These are phyloP conservation scores for Acer saccharum DNA, from an alignment of 345 rosid species.

Conservation along the genomic window DNA sequence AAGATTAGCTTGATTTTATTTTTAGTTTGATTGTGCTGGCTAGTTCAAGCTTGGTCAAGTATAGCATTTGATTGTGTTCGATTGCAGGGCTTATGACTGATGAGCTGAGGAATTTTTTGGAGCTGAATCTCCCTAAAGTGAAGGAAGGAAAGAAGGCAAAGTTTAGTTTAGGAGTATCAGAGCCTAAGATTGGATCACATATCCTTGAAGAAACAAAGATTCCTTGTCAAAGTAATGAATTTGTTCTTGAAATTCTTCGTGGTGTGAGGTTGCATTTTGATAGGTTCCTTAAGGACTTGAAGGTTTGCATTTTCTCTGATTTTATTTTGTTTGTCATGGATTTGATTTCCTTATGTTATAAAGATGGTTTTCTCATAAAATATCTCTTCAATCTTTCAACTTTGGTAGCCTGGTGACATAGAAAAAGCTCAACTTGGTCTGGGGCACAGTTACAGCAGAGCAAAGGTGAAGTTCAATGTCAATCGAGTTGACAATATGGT, in stretches of 20 bases:
- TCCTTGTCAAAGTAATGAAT: conserved; percentile 88
- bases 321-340: background rate
- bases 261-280: conserved; percentile 85
- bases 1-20: background rate
- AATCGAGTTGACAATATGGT: conserved; percentile 94
- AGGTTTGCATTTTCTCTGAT: conserved; percentile 47
- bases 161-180: conserved; percentile 80
- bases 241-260: conserved; percentile 84
- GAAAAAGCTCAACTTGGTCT: conserved; percentile 97
- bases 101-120: conserved; percentile 82
- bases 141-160: conserved; percentile 78
- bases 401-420: conserved; percentile 74
- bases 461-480: conserved; percentile 95
- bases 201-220: conserved; percentile 71
- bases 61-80: background rate
- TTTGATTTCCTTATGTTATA: background rate
- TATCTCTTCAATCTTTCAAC: background rate
- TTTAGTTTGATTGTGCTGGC: background rate
- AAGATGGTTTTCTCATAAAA: background rate
- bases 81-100: conserved; percentile 68
- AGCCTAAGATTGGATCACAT: conserved; percentile 88
- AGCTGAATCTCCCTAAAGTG: conserved; percentile 85
- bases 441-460: conserved; percentile 95
- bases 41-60: background rate
- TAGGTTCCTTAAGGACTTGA: conserved; percentile 83